Conservation (phyloP, 1,139 yeast species). For the Scheffersomyces stambukii region DNA sequence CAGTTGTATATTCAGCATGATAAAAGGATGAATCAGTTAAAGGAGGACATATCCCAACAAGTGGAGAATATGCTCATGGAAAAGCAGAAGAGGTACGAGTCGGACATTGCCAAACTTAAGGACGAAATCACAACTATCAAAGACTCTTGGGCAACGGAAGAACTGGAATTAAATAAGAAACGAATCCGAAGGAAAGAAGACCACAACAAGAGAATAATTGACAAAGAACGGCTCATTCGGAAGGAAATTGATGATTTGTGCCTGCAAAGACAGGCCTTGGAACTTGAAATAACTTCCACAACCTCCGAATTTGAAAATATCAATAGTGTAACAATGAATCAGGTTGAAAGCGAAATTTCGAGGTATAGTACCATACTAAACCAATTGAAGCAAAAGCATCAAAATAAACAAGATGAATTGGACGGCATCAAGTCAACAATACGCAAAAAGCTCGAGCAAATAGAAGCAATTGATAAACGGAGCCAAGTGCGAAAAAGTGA, state of each 20-base stretch:
- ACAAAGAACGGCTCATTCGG: conserved; percentile 11
- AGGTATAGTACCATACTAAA: conserved; percentile 5
- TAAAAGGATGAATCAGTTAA: conserved; percentile 29
- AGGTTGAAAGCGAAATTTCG: conserved; percentile 3
- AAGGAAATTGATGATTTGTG: conserved; percentile 15
- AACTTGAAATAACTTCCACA: conserved; percentile 2
- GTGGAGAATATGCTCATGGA: conserved; percentile 31
- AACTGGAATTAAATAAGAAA: conserved; percentile 19
- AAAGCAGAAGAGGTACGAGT: conserved; percentile 22
- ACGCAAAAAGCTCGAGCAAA: not conserved
- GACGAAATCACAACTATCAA: conserved; percentile 9
- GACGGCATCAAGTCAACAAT: conserved; percentile 1
- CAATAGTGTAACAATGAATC: conserved; percentile 1
- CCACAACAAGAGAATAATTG: conserved; percentile 17
- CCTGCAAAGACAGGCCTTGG: conserved; percentile 7
- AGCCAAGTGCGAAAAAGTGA: conserved; percentile 3
- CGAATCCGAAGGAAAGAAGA: conserved; percentile 25
- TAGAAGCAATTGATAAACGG: not conserved
- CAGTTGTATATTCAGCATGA: conserved; percentile 33
- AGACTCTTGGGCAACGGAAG: conserved; percentile 8
- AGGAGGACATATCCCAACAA: conserved; percentile 29
- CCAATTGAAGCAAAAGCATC: conserved; percentile 7
- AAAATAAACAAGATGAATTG: conserved; percentile 8
- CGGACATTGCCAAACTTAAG: conserved; percentile 15
- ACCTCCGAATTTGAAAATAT: conserved; percentile 2